These are phyloP conservation scores for Mycena vitilis DNA, from an alignment of 768 basidiomycete genomes.

Conservation along the genomic window DNA sequence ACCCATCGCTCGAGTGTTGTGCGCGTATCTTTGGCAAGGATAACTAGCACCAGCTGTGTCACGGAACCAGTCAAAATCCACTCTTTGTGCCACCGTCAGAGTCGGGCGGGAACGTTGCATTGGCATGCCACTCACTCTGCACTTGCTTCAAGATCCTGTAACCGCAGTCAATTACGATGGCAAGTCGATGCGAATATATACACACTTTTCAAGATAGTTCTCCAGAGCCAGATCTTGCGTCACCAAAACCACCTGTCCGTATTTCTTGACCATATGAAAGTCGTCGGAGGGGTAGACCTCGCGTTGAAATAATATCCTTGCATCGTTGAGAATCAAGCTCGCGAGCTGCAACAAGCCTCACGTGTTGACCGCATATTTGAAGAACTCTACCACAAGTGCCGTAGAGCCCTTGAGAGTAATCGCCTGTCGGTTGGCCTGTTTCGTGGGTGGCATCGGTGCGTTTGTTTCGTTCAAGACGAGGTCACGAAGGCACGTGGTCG, in stretches of 20 bases:
- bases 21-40: conserved; percentile 91
- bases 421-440: conserved; percentile 44
- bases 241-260: too few relatives aligned
- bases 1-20: conserved; percentile 96
- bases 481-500: too few relatives aligned
- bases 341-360: conserved; percentile 43
- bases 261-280: too few relatives aligned
- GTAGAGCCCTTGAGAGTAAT: conserved; percentile 41
- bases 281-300: too few relatives aligned
- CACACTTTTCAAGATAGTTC: conserved; percentile 88
- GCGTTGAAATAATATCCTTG: too few relatives aligned
- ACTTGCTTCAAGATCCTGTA: conserved; percentile 70
- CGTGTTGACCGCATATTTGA: conserved; percentile 97
- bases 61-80: conserved; percentile 82
- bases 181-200: conserved; percentile 23
- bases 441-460: conserved; percentile 44
- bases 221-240: conserved; percentile 69
- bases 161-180: conserved; percentile 17
- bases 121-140: too few relatives aligned
- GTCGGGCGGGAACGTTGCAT: conserved; percentile 2
- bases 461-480: too few relatives aligned
- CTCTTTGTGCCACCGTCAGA: conserved; percentile 58
- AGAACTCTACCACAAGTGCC: conserved; percentile 92
- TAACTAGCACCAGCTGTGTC: conserved; percentile 64
- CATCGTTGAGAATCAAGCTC: conserved; percentile 5